Percentiles rank a stretch among this genome's conserved stretches.
Evolutionary conservation across 2,329 filamentous ascomycete species (phyloP).

Genomic region (Trichophaea hybrida): DNA sequence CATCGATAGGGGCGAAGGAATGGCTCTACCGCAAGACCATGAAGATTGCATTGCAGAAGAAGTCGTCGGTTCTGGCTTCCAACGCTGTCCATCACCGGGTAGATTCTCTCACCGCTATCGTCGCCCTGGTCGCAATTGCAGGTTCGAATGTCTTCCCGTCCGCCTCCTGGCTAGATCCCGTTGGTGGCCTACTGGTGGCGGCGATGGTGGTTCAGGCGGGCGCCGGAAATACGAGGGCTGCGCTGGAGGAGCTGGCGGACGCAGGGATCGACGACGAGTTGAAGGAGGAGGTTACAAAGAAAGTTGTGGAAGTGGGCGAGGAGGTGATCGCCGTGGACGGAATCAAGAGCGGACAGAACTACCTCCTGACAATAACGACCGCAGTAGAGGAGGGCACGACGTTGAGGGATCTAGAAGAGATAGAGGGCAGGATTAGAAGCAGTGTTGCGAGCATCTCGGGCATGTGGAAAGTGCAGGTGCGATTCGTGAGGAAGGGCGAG

Average conservation of each 20-base stretch:
- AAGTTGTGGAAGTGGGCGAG: constrained; percentile 42
- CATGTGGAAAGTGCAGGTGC: constrained; percentile 66
- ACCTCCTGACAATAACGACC: constrained; percentile 78
- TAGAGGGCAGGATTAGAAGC: constrained; percentile 62
- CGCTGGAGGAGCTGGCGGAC: constrained; percentile 82
- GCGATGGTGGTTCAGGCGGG: constrained; percentile 86
- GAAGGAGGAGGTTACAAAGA: constrained; percentile 53
- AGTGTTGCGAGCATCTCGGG: constrained; percentile 69
- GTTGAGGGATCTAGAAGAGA: constrained; percentile 50
- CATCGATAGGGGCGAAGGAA: constrained; percentile 84
- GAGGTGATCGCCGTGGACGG: constrained; percentile 66
- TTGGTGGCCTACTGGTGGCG: constrained; percentile 84
- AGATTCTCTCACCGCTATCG: constrained; percentile 87
- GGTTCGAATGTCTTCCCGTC: constrained; percentile 76
- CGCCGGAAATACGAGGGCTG: constrained; percentile 65
- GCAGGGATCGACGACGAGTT: constrained; percentile 75
- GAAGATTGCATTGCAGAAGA: constrained; percentile 86
- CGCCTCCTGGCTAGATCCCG: constrained; percentile 84
- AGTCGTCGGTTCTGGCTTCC: constrained; percentile 87
- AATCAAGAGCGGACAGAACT: constrained; percentile 93
- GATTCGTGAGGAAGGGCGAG: constrained; percentile 60
- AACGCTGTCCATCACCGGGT: constrained; percentile 91
- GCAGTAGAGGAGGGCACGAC: constrained; percentile 65
- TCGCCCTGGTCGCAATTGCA: constrained; percentile 76
- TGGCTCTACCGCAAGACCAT: constrained; percentile 92